A percentile compares a stretch with the other conserved stretches of the same genome.
Evolutionary conservation across 2,329 filamentous ascomycete genomes (phyloP).

Genomic region (Pyrenochaeta sp.): DNA sequence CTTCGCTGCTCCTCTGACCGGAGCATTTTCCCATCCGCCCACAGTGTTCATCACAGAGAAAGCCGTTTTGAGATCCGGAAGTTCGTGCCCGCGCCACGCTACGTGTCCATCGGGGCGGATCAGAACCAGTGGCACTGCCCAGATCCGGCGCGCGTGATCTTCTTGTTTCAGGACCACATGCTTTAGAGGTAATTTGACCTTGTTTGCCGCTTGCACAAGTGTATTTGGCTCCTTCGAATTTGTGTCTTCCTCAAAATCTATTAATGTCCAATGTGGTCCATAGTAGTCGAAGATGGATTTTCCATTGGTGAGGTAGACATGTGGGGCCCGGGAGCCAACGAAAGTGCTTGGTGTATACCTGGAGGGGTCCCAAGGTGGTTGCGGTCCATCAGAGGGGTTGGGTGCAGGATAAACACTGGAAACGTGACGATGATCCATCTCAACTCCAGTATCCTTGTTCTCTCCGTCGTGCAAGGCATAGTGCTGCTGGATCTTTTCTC

Average conservation of each 20-base stretch:
- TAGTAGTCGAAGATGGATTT: constrained; percentile 24
- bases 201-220: neutral
- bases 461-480: constrained; percentile 25
- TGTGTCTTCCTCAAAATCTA: neutral
- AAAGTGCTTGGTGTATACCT: constrained; percentile 37
- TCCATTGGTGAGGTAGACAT: constrained; percentile 38
- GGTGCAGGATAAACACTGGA: no score
- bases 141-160: neutral
- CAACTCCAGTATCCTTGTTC: constrained; percentile 33
- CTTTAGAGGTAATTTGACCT: neutral
- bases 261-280: neutral
- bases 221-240: neutral
- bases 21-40: no score
- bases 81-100: no score
- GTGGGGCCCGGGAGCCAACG: constrained; percentile 38
- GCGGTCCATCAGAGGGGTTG: no score
- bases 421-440: constrained; percentile 38
- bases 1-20: no score
- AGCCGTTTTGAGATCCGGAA: no score
- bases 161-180: neutral
- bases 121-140: neutral
- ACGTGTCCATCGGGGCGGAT: neutral
- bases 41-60: no score
- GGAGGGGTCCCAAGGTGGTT: no score
- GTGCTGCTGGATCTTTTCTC: constrained; percentile 11